A percentile compares a stretch with the other conserved stretches of the same genome.
phyloP scores from a whole-genome alignment of 345 rosid genomes.

The thale cress (Arabidopsis thaliana) region TAIR10.1 NC_003070.9:16127001-16127500 shows the following conservation, averaged over 20 bases:
- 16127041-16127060: constrained; percentile 59
- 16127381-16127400: constrained; percentile 48
- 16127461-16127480: constrained; percentile 24
- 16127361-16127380: constrained; percentile 52
- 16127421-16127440: constrained; percentile 54
- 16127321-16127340: neutral
- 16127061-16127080: constrained; percentile 67
- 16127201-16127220: neutral
- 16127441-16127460: constrained; percentile 22
- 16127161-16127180: constrained; percentile 35
- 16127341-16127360: constrained; percentile 11
- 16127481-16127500: constrained; percentile 34
- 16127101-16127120: constrained; percentile 3
- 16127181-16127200: neutral
- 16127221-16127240: neutral
- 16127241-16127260: neutral
- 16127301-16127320: neutral
- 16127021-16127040: constrained; percentile 69
- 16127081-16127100: constrained; percentile 21
- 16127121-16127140: constrained; percentile 26
- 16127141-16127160: constrained; percentile 36
- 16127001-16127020: constrained; percentile 75
- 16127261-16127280: neutral
- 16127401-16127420: constrained; percentile 62
- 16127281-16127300: neutral